Percentiles rank a stretch among this genome's conserved stretches.
These are phyloP conservation scores for Knoxdaviesia proteae DNA, from an alignment of 2,329 filamentous ascomycete genomes.

Conservation along the genomic window DNA sequence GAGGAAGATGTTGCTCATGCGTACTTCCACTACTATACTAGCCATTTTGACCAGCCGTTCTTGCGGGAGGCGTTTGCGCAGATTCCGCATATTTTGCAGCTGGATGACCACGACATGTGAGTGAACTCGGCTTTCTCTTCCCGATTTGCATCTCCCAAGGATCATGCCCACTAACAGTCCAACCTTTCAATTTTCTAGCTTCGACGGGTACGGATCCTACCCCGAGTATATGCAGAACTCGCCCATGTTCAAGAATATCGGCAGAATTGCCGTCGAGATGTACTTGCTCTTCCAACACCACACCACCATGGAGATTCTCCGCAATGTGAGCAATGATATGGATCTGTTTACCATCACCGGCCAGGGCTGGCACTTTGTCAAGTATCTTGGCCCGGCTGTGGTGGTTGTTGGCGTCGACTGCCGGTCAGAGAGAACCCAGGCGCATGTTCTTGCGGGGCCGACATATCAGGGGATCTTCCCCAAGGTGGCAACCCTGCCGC, in stretches of 20 bases:
- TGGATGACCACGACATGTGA: conserved; percentile 97
- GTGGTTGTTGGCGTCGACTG: conserved; percentile 81
- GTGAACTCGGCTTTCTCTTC: conserved; percentile 15
- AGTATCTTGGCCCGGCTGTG: conserved; percentile 80
- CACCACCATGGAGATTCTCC: conserved; percentile 80
- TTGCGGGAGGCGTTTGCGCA: conserved; percentile 90
- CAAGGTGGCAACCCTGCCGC: conserved; percentile 75
- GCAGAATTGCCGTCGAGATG: conserved; percentile 88
- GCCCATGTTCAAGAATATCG: conserved; percentile 96
- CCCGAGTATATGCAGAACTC: conserved; percentile 97
- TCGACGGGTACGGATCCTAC: conserved; percentile 93
- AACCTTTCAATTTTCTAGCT: conserved; percentile 27
- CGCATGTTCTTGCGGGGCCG: conserved; percentile 82
- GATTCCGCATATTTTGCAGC: conserved; percentile 79
- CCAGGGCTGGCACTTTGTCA: conserved; percentile 97
- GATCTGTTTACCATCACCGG: conserved; percentile 95
- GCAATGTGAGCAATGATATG: conserved; percentile 68
- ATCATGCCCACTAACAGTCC: conserved; percentile 5
- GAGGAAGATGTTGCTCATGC: conserved; percentile 91
- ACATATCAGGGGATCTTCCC: conserved; percentile 97
- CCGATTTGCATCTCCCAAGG: neutral
- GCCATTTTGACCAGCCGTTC: conserved; percentile 93
- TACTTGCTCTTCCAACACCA: conserved; percentile 97
- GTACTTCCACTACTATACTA: conserved; percentile 98
- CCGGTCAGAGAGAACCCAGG: conserved; percentile 73